Evolutionary conservation across 2,329 filamentous ascomycete genomes (phyloP).

Genomic region (Apiospora hydei): DNA sequence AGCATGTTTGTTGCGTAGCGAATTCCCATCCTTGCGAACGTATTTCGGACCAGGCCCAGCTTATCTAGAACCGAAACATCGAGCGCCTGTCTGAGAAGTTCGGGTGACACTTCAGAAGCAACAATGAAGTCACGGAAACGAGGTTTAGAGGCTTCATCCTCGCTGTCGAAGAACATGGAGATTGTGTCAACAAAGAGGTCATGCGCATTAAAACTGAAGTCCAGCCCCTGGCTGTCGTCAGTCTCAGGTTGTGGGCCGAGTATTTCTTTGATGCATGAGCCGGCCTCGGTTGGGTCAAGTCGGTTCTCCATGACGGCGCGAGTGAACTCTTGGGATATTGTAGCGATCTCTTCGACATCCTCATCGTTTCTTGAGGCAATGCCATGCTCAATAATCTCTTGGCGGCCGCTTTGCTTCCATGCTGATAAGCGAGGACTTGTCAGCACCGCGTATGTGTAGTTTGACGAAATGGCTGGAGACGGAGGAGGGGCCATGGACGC

Average conservation of each 20-base stretch:
- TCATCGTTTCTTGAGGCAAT: conserved; percentile 70
- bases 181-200: conserved; percentile 84
- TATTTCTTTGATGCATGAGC: conserved; percentile 76
- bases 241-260: conserved; percentile 63
- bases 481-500: conserved; percentile 35
- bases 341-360: conserved; percentile 72
- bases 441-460: conserved; percentile 77
- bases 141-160: conserved; percentile 58
- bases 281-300: conserved; percentile 73
- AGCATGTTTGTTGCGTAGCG: conserved; percentile 91
- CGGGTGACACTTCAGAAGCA: conserved; percentile 74
- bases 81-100: conserved; percentile 81
- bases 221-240: conserved; percentile 53
- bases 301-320: conserved; percentile 75
- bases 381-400: conserved; percentile 71
- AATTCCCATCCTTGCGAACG: conserved; percentile 82
- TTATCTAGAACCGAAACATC: conserved; percentile 79
- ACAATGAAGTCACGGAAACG: conserved; percentile 72
- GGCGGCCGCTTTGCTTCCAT: conserved; percentile 74
- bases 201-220: conserved; percentile 64
- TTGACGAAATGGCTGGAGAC: conserved; percentile 46
- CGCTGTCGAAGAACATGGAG: conserved; percentile 78
- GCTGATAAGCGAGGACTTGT: conserved; percentile 71
- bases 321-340: conserved; percentile 85
- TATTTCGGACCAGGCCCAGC: conserved; percentile 82